These are phyloP conservation scores for Cymbopogon citratus DNA, from an alignment of 176 grass and related monocot species.

Conservation along the genomic window DNA sequence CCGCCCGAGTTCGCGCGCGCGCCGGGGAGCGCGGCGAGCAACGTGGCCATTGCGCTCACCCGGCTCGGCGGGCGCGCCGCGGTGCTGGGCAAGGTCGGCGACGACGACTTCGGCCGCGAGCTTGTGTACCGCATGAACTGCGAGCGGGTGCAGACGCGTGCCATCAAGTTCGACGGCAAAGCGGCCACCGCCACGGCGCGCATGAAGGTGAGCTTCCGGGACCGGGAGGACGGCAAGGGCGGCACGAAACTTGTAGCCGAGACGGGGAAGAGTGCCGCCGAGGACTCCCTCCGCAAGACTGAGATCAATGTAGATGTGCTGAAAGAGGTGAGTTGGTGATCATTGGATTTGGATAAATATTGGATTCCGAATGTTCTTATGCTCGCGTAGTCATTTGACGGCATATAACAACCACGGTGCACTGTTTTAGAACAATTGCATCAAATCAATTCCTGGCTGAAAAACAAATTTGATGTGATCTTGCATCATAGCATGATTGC, in stretches of 20 bases:
- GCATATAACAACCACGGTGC: neutral
- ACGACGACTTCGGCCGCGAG: slow-evolving; percentile 74
- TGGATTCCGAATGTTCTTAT: neutral
- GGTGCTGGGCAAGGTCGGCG: slow-evolving; percentile 80
- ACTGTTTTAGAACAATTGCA: neutral
- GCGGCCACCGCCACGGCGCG: slow-evolving; percentile 57
- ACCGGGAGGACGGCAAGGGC: slow-evolving; percentile 25
- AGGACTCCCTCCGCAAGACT: slow-evolving; percentile 57
- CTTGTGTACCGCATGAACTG: slow-evolving; percentile 68
- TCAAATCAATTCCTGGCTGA: neutral
- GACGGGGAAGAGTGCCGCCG: slow-evolving; percentile 55
- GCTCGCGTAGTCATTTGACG: neutral
- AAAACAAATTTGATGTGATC: neutral
- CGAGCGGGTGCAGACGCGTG: slow-evolving; percentile 74
- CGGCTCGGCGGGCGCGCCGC: slow-evolving; percentile 66
- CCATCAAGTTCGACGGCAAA: slow-evolving; percentile 41
- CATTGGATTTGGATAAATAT: slow-evolving; percentile 4
- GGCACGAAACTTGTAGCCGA: slow-evolving; percentile 64
- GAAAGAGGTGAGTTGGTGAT: slow-evolving; percentile 59
- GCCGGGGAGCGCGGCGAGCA: slow-evolving; percentile 62
- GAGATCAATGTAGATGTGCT: slow-evolving; percentile 69
- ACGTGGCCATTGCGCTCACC: slow-evolving; percentile 67
- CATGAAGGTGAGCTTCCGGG: slow-evolving; percentile 64
- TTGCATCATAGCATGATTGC: neutral
- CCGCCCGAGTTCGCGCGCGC: slow-evolving; percentile 83